phyloP scores from a whole-genome alignment of 495 filamentous ascomycete genomes.

The Staphylotrichum longicolle region DNA sequence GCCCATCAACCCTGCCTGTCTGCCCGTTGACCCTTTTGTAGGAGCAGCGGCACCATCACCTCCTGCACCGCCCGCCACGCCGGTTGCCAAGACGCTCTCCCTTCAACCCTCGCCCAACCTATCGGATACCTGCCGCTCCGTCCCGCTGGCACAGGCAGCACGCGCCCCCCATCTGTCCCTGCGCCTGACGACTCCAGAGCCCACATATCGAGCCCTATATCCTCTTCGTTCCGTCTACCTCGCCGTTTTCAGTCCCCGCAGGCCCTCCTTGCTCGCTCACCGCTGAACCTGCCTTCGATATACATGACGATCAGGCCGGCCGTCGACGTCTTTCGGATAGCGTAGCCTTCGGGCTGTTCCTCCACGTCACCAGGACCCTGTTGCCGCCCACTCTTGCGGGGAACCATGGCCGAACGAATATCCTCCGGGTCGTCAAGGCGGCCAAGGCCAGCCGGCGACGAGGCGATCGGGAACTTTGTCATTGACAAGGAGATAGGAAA shows the following conservation, averaged over 20 bases:
- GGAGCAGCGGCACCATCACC: neutral
- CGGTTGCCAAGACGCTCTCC: constrained; percentile 22
- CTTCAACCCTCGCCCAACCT: constrained; percentile 30
- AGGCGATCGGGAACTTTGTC: constrained; percentile 72
- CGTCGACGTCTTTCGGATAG: constrained; percentile 42
- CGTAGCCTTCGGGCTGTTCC: constrained; percentile 48
- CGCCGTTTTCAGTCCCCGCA: constrained; percentile 12
- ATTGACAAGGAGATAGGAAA: constrained; percentile 84
- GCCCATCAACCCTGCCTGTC: neutral
- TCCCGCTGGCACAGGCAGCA: constrained; percentile 25
- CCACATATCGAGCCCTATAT: constrained; percentile 11
- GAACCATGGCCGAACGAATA: constrained; percentile 47
- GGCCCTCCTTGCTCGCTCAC: neutral
- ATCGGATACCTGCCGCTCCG: constrained; percentile 35
- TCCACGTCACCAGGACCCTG: constrained; percentile 38
- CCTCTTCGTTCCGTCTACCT: constrained; percentile 17
- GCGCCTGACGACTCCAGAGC: constrained; percentile 15
- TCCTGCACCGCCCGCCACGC: constrained; percentile 3
- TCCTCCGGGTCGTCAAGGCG: constrained; percentile 39
- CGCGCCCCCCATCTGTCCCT: constrained; percentile 3
- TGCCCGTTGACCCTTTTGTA: neutral
- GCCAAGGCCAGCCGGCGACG: constrained; percentile 47
- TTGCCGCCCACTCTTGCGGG: constrained; percentile 44
- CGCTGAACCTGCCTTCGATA: constrained; percentile 21
- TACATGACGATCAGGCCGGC: constrained; percentile 49